phyloP scores from a whole-genome alignment of 768 basidiomycete genomes.

The Epithele typhae region DNA sequence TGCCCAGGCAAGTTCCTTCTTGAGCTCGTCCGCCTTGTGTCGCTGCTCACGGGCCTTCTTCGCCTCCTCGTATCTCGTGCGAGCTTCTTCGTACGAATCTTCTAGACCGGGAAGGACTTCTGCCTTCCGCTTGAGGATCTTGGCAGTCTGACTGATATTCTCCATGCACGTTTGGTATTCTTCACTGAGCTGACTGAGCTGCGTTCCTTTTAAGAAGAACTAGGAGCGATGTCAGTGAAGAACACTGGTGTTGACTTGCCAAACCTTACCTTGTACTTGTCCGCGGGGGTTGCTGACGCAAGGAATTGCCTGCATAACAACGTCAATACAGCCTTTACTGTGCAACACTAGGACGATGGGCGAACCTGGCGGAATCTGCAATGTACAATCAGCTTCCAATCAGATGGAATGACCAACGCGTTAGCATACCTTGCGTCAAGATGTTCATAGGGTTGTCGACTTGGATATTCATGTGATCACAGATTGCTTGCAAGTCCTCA shows the following conservation, averaged over 20 bases:
- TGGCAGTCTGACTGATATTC: constrained; percentile 67
- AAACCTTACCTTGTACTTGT: constrained; percentile 79
- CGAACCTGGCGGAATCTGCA: constrained; percentile 31
- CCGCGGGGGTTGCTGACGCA: constrained; percentile 69
- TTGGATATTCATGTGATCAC: constrained; percentile 95
- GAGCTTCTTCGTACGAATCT: constrained; percentile 51
- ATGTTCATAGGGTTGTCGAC: constrained; percentile 97
- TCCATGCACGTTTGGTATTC: constrained; percentile 78
- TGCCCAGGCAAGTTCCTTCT: constrained; percentile 85
- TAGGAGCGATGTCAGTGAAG: constrained; percentile 25
- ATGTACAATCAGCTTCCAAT: neutral
- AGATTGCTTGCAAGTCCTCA: constrained; percentile 83
- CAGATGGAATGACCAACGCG: neutral
- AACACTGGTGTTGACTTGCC: neutral
- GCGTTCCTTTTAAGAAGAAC: constrained; percentile 96
- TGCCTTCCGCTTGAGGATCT: constrained; percentile 64
- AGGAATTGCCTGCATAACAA: constrained; percentile 57
- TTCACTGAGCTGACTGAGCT: constrained; percentile 79
- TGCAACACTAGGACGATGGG: no score
- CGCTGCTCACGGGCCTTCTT: constrained; percentile 68
- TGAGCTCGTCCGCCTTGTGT: constrained; percentile 61
- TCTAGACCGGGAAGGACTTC: constrained; percentile 77
- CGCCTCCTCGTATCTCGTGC: constrained; percentile 64
- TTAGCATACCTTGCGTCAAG: constrained; percentile 66
- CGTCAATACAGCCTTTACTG: constrained; percentile 23